Conservation (phyloP, 768 basidiomycete genomes). For the Tylopilus felleus region DNA sequence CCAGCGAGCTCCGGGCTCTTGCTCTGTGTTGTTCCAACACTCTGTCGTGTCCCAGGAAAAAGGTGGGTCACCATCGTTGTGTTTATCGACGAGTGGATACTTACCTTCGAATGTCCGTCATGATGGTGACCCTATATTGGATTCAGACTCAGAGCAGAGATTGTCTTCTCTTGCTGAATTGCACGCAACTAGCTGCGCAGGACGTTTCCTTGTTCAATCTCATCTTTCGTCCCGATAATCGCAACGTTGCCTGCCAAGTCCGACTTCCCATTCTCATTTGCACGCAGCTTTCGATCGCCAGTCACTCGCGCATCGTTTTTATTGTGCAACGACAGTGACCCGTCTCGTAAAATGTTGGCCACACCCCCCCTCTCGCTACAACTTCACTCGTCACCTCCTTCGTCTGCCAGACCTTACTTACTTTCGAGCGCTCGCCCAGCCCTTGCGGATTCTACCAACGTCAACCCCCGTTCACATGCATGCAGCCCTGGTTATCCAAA, state of each 20-base stretch:
- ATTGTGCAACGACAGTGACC: slow-evolving; percentile 8
- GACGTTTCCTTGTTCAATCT: slow-evolving; percentile 26
- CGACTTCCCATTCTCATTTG: slow-evolving; percentile 5
- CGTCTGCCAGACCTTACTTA: neutral
- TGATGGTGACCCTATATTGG: neutral
- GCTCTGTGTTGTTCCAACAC: slow-evolving; percentile 23
- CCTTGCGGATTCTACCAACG: slow-evolving; percentile 28
- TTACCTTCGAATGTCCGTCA: neutral
- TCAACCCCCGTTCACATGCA: slow-evolving; percentile 5
- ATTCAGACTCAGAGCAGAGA: neutral
- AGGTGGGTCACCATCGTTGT: slow-evolving; percentile 19
- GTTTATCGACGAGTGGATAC: neutral
- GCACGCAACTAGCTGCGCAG: slow-evolving; percentile 27
- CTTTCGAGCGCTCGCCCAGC: slow-evolving; percentile 14
- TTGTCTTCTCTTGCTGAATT: slow-evolving; percentile 3
- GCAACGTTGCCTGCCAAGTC: slow-evolving; percentile 15
- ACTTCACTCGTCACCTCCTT: neutral
- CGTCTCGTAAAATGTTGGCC: slow-evolving; percentile 17
- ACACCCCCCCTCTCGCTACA: slow-evolving; percentile 7
- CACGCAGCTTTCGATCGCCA: slow-evolving; percentile 11
- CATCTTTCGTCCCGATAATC: slow-evolving; percentile 22
- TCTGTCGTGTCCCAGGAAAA: slow-evolving; percentile 19
- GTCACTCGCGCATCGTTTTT: slow-evolving; percentile 3
- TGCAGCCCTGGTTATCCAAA: slow-evolving; percentile 8
- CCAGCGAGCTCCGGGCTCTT: slow-evolving; percentile 22